These are phyloP conservation scores for Cladosporium sp. DNA, from an alignment of 2,329 filamentous ascomycete genomes.

Conservation along the genomic window DNA sequence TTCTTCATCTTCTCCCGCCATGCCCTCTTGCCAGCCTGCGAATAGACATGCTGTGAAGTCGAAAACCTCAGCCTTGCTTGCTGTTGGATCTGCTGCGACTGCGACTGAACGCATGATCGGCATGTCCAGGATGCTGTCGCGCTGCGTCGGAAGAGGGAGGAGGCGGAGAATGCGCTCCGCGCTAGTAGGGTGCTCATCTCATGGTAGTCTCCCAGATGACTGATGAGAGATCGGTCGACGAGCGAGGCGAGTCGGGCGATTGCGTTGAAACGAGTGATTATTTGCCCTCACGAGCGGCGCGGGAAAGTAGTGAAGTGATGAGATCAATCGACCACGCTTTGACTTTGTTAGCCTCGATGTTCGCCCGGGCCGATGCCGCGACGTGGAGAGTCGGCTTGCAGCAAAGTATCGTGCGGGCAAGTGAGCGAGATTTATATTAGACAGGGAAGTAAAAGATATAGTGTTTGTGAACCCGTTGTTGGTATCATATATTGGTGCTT, in stretches of 20 bases:
- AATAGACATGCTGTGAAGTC: constrained; percentile 13
- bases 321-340: constrained; percentile 9
- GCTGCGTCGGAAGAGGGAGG: constrained; percentile 2
- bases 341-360: constrained; percentile 2
- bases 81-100: constrained; percentile 15
- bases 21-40: constrained; percentile 25
- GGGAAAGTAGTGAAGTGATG: constrained; percentile 6
- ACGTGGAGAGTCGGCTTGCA: neutral
- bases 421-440: no score
- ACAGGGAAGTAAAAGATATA: no score
- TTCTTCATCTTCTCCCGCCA: constrained; percentile 25
- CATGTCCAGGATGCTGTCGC: constrained; percentile 3
- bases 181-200: constrained; percentile 10
- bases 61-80: constrained; percentile 14
- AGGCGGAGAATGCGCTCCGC: constrained; percentile 12
- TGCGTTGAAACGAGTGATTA: neutral
- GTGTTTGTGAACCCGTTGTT: no score
- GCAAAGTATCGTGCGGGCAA: no score
- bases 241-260: neutral
- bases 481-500: no score
- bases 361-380: neutral
- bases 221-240: neutral
- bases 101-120: constrained; percentile 3
- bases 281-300: neutral
- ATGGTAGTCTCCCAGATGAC: neutral